Percentiles rank a stretch among this genome's conserved stretches.
Conservation (phyloP, 441 rosid species). For the Geranium incanum region DNA sequence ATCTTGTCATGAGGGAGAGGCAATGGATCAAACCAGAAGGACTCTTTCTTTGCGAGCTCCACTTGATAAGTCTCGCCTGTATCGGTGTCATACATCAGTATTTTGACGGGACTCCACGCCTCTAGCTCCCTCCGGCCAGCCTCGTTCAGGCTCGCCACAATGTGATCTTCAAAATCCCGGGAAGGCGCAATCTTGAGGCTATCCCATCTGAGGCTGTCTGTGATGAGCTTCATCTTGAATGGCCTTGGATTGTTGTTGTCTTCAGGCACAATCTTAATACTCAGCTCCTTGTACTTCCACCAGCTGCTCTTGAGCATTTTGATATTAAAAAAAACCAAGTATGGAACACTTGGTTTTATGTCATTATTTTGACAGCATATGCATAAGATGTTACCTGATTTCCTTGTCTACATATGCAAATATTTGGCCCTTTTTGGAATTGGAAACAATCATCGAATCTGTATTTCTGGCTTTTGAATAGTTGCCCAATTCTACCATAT, state of each 20-base stretch:
- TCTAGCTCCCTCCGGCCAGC: constrained; percentile 16
- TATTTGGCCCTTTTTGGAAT: too few relatives aligned
- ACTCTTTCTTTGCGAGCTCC: constrained; percentile 25
- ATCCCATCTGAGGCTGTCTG: constrained; percentile 31
- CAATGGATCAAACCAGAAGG: constrained; percentile 34
- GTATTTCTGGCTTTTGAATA: too few relatives aligned
- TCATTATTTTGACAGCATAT: too few relatives aligned
- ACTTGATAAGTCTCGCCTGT: constrained; percentile 23
- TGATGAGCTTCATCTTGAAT: constrained; percentile 21
- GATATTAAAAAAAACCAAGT: too few relatives aligned
- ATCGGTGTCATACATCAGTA: constrained; percentile 21
- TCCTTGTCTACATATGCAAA: too few relatives aligned
- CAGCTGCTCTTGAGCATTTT: background rate
- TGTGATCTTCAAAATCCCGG: constrained; percentile 22
- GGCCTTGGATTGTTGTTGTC: constrained; percentile 18
- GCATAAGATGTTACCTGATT: background rate
- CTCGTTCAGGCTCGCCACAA: constrained; percentile 20
- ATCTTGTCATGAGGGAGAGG: constrained; percentile 20
- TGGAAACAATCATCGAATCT: too few relatives aligned
- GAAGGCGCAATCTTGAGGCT: constrained; percentile 26
- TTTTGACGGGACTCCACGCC: constrained; percentile 17
- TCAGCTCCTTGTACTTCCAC: background rate
- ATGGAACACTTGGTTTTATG: too few relatives aligned
- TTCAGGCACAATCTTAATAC: background rate
- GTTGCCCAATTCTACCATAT: too few relatives aligned